Conservation (phyloP, 305 asterid species). For the Fraxinus greggii region DNA sequence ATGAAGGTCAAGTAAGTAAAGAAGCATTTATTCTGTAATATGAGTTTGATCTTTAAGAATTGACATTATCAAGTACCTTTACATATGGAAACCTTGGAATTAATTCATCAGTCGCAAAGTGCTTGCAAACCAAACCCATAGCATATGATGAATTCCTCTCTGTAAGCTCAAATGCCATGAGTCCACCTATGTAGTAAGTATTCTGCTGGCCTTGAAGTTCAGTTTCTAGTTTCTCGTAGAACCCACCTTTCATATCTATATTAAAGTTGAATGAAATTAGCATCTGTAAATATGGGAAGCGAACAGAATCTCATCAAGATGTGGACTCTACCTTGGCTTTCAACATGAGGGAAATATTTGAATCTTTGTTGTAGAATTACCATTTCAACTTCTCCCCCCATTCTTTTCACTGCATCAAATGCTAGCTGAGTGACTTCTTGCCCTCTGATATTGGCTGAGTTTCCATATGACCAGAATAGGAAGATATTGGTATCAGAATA, state of each 20-base stretch:
- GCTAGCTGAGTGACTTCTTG: constrained; percentile 55
- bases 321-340: constrained; percentile 50
- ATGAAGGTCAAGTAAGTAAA: constrained; percentile 8
- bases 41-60: not conserved
- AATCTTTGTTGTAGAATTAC: constrained; percentile 58
- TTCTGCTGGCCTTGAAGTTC: constrained; percentile 68
- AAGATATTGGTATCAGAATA: constrained; percentile 57
- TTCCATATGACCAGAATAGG: constrained; percentile 85
- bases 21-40: not conserved
- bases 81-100: constrained; percentile 61
- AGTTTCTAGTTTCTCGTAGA: constrained; percentile 58
- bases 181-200: constrained; percentile 75
- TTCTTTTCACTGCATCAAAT: constrained; percentile 55
- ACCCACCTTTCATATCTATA: constrained; percentile 70
- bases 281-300: not conserved
- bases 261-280: constrained; percentile 4
- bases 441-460: constrained; percentile 50
- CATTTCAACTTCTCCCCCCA: constrained; percentile 58
- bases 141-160: constrained; percentile 78
- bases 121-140: constrained; percentile 55
- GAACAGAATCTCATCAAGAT: not conserved
- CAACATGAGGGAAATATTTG: constrained; percentile 74
- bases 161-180: constrained; percentile 82
- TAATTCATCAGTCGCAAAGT: constrained; percentile 55
- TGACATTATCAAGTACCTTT: constrained; percentile 49